phyloP scores from a whole-genome alignment of 208 protist species.

The Ichthyophonus hoferi region DNA sequence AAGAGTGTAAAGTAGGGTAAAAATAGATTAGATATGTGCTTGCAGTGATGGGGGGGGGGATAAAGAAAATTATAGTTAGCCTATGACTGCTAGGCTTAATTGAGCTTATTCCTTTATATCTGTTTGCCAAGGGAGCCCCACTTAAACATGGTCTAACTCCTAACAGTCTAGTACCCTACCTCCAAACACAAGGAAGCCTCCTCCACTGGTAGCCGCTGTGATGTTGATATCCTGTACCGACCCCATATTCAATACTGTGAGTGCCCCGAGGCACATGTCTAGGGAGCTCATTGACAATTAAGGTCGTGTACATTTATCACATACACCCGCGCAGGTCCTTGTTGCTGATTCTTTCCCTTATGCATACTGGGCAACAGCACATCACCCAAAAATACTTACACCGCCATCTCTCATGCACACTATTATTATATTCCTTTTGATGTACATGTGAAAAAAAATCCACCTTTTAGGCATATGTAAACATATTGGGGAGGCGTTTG shows the following conservation, averaged over 20 bases:
- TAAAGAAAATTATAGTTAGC: no score
- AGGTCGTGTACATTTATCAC: constrained; percentile 11
- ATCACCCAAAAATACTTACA: background rate
- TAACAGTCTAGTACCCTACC: constrained; percentile 46
- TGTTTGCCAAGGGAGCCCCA: no score
- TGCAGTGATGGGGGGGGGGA: constrained; percentile 8
- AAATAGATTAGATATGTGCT: background rate
- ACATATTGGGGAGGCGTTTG: background rate
- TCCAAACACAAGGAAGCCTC: constrained; percentile 73
- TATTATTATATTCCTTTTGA: background rate
- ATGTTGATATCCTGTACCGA: background rate
- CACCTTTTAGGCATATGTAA: background rate
- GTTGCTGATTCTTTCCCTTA: background rate
- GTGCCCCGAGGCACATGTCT: no score
- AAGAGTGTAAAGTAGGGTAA: no score
- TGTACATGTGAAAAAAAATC: no score
- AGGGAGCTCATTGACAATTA: no score
- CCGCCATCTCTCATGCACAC: background rate
- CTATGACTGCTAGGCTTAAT: no score
- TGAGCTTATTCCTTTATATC: no score
- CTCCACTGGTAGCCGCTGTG: constrained; percentile 57
- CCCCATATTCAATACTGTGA: background rate
- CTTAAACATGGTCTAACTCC: no score
- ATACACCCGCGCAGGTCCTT: background rate
- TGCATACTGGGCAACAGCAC: background rate